Base-by-base conservation (phyloP, 768 basidiomycete genomes). In the Fomitopsis pulvina region DNA sequence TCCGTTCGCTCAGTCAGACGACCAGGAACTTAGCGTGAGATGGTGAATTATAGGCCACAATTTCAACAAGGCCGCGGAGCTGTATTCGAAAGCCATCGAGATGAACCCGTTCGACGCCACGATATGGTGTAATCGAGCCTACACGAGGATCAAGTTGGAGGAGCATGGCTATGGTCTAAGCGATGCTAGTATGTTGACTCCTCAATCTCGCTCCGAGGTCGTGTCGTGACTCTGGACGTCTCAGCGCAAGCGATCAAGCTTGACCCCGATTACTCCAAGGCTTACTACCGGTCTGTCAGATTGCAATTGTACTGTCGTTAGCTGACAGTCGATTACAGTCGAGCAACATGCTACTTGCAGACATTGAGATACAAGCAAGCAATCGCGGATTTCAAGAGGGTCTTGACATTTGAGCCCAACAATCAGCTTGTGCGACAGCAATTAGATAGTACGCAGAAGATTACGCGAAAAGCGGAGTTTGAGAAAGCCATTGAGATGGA, bases 401-500 rank as follows among this genome's bases (percentile, higher is more conserved):
- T 92, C 14, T 67, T 97, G 18, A 61, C 72, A 7, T 66, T 98
- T 8, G 96, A 99, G 62, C 93, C 95, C 1, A 77, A 81, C 30
- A 98, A 98, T 64, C 83, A 83, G 26, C 69, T 80, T 10, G 87
- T 92, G 9, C 79, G 83, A 49, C 70, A 78, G 29, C 94, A 98
- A 66, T 67, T 98, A 58, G 77, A 82, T 16, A 80, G 88, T 29
- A 96, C 96, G 1, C 87, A 92, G 63, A 99, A 97, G 69, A 77
- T 97, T 42, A 79, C 95, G 45, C 77, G 91, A 32, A 83, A 83
- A 62, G 87, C 91, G 54, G 91, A 92, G 59, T 95, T 95, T 57
- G 92, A 96, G 66, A 94, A 93, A 77, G 93, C 93, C 16, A 99
- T 99, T 53, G 89, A 92, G 60, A 72, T 87, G 50, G 93, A 93